These are phyloP conservation scores for Larix kaempferi DNA, from an alignment of 75 land plant species.

Conservation along the genomic window DNA sequence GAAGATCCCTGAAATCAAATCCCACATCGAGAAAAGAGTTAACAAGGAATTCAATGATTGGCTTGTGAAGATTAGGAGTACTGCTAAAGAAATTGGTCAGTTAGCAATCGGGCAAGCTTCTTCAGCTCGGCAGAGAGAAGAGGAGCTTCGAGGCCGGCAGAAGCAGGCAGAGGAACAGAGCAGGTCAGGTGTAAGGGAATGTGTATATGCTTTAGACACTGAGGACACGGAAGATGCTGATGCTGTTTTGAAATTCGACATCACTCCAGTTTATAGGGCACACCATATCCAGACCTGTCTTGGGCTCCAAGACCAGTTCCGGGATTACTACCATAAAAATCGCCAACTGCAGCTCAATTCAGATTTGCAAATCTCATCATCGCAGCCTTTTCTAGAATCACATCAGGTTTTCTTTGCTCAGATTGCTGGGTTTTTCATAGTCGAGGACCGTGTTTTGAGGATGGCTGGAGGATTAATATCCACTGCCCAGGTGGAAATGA, in stretches of 20 bases:
- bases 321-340: conserved; percentile 85
- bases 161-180: conserved; percentile 89
- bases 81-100: conserved; percentile 79
- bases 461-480: conserved; percentile 83
- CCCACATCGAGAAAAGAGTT: conserved; percentile 61
- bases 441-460: conserved; percentile 83
- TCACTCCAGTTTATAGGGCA: conserved; percentile 88
- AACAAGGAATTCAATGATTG: conserved; percentile 88
- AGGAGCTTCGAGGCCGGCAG: conserved; percentile 84
- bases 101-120: conserved; percentile 92
- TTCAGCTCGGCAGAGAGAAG: conserved; percentile 85
- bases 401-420: conserved; percentile 95
- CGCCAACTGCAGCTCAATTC: conserved; percentile 91
- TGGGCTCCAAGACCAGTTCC: conserved; percentile 78
- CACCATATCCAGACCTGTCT: conserved; percentile 90
- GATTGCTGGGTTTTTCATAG: conserved; percentile 95
- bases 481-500: conserved; percentile 64
- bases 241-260: conserved; percentile 47
- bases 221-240: conserved; percentile 62
- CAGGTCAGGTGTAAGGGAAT: conserved; percentile 57
- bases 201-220: conserved; percentile 62
- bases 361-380: conserved; percentile 90
- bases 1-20: conserved; percentile 66
- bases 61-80: conserved; percentile 85
- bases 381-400: conserved; percentile 84